Percentiles rank a stretch among this genome's conserved stretches.
These are phyloP conservation scores for Coemansia sp. DNA, from an alignment of 192 early-diverging fungal genomes.

Conservation along the genomic window DNA sequence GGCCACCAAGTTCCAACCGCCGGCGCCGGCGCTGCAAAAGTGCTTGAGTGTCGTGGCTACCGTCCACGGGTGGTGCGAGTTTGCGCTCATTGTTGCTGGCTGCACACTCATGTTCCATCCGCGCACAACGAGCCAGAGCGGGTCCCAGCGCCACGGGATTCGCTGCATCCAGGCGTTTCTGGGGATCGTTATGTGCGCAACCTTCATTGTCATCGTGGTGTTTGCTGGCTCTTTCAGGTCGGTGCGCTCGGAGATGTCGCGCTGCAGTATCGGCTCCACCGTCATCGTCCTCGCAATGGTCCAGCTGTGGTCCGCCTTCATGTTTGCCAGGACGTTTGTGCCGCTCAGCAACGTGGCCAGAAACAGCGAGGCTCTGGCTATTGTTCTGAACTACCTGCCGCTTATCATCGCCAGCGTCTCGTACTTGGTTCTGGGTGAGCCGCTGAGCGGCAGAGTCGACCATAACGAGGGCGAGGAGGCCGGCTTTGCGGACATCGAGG, in stretches of 20 bases:
- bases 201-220: not conserved
- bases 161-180: constrained; percentile 17
- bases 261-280: not conserved
- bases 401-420: constrained; percentile 8
- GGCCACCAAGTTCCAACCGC: constrained; percentile 8
- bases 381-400: constrained; percentile 14
- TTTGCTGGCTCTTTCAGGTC: constrained; percentile 5
- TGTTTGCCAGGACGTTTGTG: constrained; percentile 32
- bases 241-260: not conserved
- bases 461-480: not conserved
- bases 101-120: constrained; percentile 6
- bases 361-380: constrained; percentile 20
- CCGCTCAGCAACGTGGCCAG: constrained; percentile 11
- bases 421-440: constrained; percentile 15
- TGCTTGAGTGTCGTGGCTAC: not conserved
- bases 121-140: constrained; percentile 1
- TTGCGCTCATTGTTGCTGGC: constrained; percentile 3
- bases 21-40: not conserved
- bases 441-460: constrained; percentile 5
- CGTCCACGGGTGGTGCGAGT: not conserved
- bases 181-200: constrained; percentile 5
- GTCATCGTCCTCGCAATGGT: constrained; percentile 9
- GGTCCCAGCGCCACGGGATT: not conserved
- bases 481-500: not conserved
- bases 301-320: constrained; percentile 31